phyloP scores from a whole-genome alignment of 495 filamentous ascomycete species.

The Aspergillus coremiiformis region DNA sequence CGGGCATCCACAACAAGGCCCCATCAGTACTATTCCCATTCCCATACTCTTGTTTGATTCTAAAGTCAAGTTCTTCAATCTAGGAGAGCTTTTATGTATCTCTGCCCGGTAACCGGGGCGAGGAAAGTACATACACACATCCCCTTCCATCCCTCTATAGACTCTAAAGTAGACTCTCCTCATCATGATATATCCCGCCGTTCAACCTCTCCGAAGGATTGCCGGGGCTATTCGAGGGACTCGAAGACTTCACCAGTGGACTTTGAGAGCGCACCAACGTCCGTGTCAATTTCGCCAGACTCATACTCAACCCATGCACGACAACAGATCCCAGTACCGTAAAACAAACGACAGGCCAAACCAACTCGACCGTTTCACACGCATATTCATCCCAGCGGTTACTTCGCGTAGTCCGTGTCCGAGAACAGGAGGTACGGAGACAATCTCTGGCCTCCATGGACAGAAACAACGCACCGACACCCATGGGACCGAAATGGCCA shows the following conservation, averaged over 20 bases:
- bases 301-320: background rate
- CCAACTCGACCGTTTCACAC: background rate
- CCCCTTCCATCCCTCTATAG: background rate
- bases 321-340: background rate
- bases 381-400: background rate
- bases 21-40: no score
- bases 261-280: background rate
- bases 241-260: background rate
- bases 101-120: no score
- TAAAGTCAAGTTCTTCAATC: no score
- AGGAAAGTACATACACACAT: no score
- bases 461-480: background rate
- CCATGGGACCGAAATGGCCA: background rate
- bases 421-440: background rate
- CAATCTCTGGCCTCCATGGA: background rate
- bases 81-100: no score
- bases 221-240: background rate
- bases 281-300: background rate
- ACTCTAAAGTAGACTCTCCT: background rate
- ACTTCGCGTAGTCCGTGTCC: background rate
- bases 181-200: background rate
- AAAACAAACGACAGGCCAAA: background rate
- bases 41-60: no score
- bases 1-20: no score
- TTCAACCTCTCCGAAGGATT: background rate